These are phyloP conservation scores for Amauroascus niger DNA, from an alignment of 2,329 filamentous ascomycete species.

Conservation along the genomic window DNA sequence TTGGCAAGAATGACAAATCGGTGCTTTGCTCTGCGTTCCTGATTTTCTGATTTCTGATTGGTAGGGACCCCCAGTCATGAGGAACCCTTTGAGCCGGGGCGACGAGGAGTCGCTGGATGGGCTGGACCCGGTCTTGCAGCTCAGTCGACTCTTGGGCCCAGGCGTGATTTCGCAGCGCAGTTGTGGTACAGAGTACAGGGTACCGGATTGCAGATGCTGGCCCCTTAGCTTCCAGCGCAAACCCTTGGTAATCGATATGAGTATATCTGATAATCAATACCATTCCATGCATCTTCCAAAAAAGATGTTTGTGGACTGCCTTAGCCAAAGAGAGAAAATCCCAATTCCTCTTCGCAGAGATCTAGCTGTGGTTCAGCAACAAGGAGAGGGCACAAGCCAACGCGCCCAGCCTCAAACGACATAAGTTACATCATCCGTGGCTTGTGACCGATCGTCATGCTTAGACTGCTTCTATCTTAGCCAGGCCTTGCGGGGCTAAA, in stretches of 20 bases:
- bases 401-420: too few relatives aligned
- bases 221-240: too few relatives aligned
- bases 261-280: too few relatives aligned
- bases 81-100: background rate
- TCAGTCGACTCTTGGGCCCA: background rate
- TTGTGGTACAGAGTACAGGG: too few relatives aligned
- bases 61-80: background rate
- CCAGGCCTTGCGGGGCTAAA: too few relatives aligned
- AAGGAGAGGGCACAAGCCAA: background rate
- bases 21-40: background rate
- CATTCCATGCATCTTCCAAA: too few relatives aligned
- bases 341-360: background rate
- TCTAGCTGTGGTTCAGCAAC: background rate
- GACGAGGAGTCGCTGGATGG: background rate
- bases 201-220: background rate
- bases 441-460: background rate
- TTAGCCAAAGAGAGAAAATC: background rate
- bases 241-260: too few relatives aligned
- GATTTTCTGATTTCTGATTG: background rate
- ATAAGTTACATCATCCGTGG: too few relatives aligned
- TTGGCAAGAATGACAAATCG: slow-evolving; percentile 13
- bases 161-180: background rate
- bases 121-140: background rate
- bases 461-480: too few relatives aligned
- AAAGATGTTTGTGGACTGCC: background rate